Base-by-base conservation (phyloP, 1,284 basidiomycete genomes). In the Cutaneotrichosporon sp. region DNA sequence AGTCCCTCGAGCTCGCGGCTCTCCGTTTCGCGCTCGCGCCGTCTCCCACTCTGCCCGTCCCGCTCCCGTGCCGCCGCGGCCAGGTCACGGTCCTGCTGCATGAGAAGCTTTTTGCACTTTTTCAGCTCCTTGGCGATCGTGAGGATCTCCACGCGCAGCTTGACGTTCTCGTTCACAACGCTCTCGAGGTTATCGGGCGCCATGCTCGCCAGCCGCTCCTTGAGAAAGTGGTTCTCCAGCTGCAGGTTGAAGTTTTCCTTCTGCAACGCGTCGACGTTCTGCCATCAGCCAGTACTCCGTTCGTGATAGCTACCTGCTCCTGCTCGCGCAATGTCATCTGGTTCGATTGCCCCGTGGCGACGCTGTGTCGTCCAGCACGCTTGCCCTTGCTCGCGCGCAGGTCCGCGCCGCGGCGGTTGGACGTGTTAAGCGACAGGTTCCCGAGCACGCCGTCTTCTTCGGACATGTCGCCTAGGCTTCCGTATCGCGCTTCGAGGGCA, bases 231-330 rank as follows among this genome's bases (percentile, higher is more conserved):
- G 5, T 94, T 88, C 60, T 90, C 88, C 50, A 94, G 81, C 71
- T 96, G 93, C 68, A 96, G 84, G 65, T 87, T 88, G 76, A 94
- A 94, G 77, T 93, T 91, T 72, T 96, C 90, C 72, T 92, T 93
- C 78, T 93, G 93, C 63, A 92, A 80, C 59, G 85, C 85, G 75
- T 96, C 90, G 67, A 94, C 89, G 70, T 92, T 87, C 90, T 94
- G 64, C 4, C 7, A 42, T 56, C 33, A 60, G 43, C 43, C 22
- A 13, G 2, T n/a, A 20, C 4, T 3, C 1, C 14, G 23, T 3
- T 2, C n/a, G 26, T n/a, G n/a, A 8, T 2, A 14, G 74, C 80
- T 65, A 90, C 91, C 82, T 96, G 92, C 76, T 96, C 91, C 72
- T 97, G 92, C 71, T 96, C 92, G 9, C 90, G 80, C 14, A 97